These are phyloP conservation scores for Dioscorea dumetorum DNA, from an alignment of 106 monocot species.

Conservation along the genomic window DNA sequence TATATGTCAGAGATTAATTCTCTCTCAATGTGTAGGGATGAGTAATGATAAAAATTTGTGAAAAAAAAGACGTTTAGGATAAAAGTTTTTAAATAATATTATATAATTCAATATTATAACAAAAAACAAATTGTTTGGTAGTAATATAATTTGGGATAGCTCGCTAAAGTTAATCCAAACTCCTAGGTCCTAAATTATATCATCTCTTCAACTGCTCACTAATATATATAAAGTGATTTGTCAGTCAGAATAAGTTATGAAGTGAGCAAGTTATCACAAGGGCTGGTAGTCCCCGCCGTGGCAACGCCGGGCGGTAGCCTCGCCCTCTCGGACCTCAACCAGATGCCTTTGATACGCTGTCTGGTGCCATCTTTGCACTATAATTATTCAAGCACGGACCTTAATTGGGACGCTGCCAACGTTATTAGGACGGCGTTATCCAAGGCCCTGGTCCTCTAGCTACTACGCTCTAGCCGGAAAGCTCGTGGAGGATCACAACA, in stretches of 20 bases:
- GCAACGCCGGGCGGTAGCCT: slow-evolving; percentile 1
- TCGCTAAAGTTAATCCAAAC: no score
- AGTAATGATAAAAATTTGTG: no score
- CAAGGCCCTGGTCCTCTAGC: slow-evolving; percentile 2
- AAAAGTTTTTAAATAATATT: no score
- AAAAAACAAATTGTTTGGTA: no score
- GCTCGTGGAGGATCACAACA: slow-evolving; percentile 14
- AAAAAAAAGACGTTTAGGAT: no score
- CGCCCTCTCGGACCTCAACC: slow-evolving; percentile 4
- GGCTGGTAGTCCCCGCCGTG: neutral
- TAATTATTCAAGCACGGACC: slow-evolving; percentile 7
- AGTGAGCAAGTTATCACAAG: neutral
- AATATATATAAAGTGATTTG: no score
- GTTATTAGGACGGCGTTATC: neutral
- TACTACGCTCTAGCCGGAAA: slow-evolving; percentile 14
- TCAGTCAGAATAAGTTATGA: neutral
- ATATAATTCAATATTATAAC: no score
- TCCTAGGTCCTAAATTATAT: no score
- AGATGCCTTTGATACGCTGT: neutral
- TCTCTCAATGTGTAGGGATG: no score
- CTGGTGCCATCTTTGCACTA: neutral
- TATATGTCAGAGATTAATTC: no score
- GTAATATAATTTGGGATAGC: no score
- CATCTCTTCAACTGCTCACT: no score
- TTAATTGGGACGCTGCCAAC: neutral